These are phyloP conservation scores for Kwoniella pini DNA, from an alignment of 768 basidiomycete genomes.

Conservation along the genomic window DNA sequence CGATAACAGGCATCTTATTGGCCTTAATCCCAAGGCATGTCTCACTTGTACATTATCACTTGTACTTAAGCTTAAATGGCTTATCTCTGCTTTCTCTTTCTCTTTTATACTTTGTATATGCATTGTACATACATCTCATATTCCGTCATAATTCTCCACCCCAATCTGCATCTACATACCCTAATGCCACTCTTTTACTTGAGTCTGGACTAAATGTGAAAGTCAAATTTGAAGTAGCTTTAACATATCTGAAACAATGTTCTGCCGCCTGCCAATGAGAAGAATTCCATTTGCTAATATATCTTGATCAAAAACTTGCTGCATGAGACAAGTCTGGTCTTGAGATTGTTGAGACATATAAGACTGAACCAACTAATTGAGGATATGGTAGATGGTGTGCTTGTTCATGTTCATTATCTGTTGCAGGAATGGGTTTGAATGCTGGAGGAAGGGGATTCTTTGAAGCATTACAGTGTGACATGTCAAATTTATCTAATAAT, in stretches of 20 bases:
- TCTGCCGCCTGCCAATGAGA: constrained; percentile 27
- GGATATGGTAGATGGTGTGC: constrained; percentile 8
- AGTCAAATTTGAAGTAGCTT: constrained; percentile 20
- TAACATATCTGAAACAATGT: constrained; percentile 32
- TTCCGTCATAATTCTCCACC: too few species aligned
- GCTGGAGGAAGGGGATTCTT: constrained; percentile 6
- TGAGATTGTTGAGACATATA: constrained; percentile 15
- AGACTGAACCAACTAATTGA: constrained; percentile 18
- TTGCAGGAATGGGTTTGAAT: constrained; percentile 5
- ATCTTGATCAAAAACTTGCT: constrained; percentile 7
- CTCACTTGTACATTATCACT: too few species aligned
- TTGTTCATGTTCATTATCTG: constrained; percentile 1
- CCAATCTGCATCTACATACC: too few species aligned
- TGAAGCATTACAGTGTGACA: not conserved
- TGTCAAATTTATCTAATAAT: constrained; percentile 7
- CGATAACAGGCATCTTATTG: too few species aligned
- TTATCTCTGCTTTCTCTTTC: too few species aligned
- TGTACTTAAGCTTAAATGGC: too few species aligned
- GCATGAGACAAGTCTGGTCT: constrained; percentile 10
- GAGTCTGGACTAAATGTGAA: constrained; percentile 19
- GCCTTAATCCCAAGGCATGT: too few species aligned
- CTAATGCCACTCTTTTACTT: too few species aligned
- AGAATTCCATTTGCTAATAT: constrained; percentile 20
- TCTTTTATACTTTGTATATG: not conserved
- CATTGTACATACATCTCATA: not conserved